Conservation (phyloP, 208 protist species). For the Sergeia podlipaevii region DNA sequence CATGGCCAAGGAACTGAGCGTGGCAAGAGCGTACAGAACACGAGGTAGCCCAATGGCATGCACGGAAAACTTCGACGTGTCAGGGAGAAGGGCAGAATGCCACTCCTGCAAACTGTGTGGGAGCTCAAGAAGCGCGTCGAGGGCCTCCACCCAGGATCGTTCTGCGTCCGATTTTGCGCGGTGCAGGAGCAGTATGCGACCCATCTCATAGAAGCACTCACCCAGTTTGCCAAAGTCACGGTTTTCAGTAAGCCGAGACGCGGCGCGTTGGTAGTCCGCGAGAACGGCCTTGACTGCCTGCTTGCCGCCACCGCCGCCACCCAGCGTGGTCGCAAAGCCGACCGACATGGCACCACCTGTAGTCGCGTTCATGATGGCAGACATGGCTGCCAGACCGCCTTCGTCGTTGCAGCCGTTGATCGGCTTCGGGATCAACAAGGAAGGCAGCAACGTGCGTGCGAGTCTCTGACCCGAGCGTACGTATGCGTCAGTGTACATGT, state of each 20-base stretch:
- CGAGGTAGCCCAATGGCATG: constrained; percentile 24
- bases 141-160: constrained; percentile 55
- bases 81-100: constrained; percentile 15
- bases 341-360: not conserved
- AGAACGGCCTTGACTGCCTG: constrained; percentile 32
- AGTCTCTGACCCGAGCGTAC: constrained; percentile 23
- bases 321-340: not conserved
- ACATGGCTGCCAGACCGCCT: not conserved
- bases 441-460: constrained; percentile 26
- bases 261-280: constrained; percentile 37
- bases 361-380: too few relatives aligned
- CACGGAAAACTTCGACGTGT: constrained; percentile 8
- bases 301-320: not conserved
- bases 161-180: constrained; percentile 41
- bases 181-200: constrained; percentile 39
- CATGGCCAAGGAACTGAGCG: constrained; percentile 63
- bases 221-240: constrained; percentile 54
- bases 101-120: constrained; percentile 52
- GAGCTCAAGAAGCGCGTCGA: constrained; percentile 61
- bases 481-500: constrained; percentile 35
- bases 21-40: constrained; percentile 28
- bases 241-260: constrained; percentile 35
- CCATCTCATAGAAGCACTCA: constrained; percentile 72
- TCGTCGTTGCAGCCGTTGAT: not conserved
- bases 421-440: constrained; percentile 2